phyloP scores from a whole-genome alignment of 371 early-diverging fungal species.

The Mucor ambiguus region DNA sequence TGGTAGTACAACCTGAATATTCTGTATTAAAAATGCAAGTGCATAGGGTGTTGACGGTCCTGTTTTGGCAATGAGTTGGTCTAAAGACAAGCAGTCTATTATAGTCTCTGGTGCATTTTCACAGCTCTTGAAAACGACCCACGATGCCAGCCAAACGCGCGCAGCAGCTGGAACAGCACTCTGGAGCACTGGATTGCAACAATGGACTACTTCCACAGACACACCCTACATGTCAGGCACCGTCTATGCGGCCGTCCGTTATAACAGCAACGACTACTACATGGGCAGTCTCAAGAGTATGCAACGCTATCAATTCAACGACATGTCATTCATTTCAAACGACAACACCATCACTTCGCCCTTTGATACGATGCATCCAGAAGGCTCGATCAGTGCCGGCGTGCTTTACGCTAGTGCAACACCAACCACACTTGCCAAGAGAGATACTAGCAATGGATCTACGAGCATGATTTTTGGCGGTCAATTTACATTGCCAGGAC shows the following conservation, averaged over 20 bases:
- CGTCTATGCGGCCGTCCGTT: constrained; percentile 16
- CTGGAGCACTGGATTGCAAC: constrained; percentile 26
- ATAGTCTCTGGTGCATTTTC: constrained; percentile 41
- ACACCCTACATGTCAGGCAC: constrained; percentile 34
- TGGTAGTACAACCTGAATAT: not conserved
- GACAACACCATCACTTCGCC: constrained; percentile 13
- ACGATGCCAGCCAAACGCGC: not conserved
- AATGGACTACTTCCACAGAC: constrained; percentile 20
- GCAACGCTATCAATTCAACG: constrained; percentile 38
- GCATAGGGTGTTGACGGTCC: constrained; percentile 43
- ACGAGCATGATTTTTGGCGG: constrained; percentile 47
- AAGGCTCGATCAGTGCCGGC: constrained; percentile 31
- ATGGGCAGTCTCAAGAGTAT: constrained; percentile 44
- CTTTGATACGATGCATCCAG: constrained; percentile 39
- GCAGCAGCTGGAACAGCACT: constrained; percentile 34
- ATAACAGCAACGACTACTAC: constrained; percentile 17
- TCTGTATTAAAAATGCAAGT: not conserved
- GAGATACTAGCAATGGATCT: not conserved
- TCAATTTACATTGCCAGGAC: constrained; percentile 27
- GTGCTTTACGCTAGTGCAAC: constrained; percentile 16
- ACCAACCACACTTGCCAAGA: not conserved
- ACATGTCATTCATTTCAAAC: constrained; percentile 34
- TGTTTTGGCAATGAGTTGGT: constrained; percentile 21
- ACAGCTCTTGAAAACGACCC: constrained; percentile 7
- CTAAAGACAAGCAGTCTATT: constrained; percentile 5